A percentile compares a stretch with the other conserved stretches of the same genome.
These are phyloP conservation scores for Cladorrhinum samala DNA, from an alignment of 495 filamentous ascomycete genomes.

Conservation along the genomic window DNA sequence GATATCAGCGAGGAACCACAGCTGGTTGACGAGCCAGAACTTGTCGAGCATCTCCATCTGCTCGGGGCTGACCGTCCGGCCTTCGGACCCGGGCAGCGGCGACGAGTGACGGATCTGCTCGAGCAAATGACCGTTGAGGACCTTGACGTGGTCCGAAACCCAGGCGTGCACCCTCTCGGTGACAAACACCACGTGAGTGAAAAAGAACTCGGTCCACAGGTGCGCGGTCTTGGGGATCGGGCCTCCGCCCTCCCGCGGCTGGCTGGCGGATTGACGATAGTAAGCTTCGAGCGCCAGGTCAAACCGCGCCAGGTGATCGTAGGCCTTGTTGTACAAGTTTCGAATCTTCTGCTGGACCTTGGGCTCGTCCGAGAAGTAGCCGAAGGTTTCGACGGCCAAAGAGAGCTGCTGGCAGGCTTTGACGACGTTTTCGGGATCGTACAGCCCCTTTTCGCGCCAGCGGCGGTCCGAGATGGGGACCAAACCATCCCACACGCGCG, in stretches of 20 bases:
- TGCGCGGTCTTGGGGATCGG: constrained; percentile 3
- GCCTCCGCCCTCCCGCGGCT: background rate
- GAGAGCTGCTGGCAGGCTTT: constrained; percentile 8
- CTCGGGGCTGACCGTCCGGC: background rate
- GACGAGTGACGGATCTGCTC: too few relatives aligned
- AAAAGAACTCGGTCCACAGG: constrained; percentile 19
- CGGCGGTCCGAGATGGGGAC: constrained; percentile 11
- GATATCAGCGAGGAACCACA: background rate
- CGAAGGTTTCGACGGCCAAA: background rate
- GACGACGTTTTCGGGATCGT: constrained; percentile 10
- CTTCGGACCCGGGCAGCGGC: too few relatives aligned
- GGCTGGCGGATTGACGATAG: background rate
- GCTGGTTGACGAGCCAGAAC: background rate
- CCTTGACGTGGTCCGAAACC: background rate
- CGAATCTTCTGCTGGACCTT: constrained; percentile 1
- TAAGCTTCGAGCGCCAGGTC: constrained; percentile 13
- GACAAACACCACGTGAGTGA: constrained; percentile 9
- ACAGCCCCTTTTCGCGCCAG: constrained; percentile 12
- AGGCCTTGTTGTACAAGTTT: constrained; percentile 6
- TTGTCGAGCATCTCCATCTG: constrained; percentile 3
- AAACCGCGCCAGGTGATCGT: constrained; percentile 9
- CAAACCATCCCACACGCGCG: constrained; percentile 11
- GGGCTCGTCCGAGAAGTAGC: constrained; percentile 7
- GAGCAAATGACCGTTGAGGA: background rate
- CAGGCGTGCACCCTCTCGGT: constrained; percentile 9